These are phyloP conservation scores for Arachis hypogaea DNA, from an alignment of 306 rosid species.

Conservation along the genomic window DNA sequence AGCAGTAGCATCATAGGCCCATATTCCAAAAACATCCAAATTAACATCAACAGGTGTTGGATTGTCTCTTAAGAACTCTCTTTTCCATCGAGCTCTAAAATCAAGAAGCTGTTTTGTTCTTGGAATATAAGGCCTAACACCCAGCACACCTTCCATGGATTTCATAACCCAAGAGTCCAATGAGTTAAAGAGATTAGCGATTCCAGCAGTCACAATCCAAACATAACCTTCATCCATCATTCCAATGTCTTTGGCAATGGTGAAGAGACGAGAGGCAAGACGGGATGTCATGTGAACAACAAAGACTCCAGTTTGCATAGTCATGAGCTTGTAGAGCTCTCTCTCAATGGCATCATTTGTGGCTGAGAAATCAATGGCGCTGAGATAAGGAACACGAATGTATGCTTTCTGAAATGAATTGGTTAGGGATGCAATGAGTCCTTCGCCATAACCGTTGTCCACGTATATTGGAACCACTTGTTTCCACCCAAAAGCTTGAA, in stretches of 20 bases:
- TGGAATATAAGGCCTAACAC: slow-evolving; percentile 51
- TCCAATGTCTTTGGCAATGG: slow-evolving; percentile 52
- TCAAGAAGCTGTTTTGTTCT: slow-evolving; percentile 35
- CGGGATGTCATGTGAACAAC: slow-evolving; percentile 50
- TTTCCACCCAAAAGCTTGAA: slow-evolving; percentile 56
- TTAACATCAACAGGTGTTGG: slow-evolving; percentile 30
- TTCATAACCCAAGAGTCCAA: slow-evolving; percentile 21
- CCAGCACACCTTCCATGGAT: slow-evolving; percentile 65
- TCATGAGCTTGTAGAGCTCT: slow-evolving; percentile 56
- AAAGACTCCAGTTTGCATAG: slow-evolving; percentile 58
- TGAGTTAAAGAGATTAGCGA: slow-evolving; percentile 34
- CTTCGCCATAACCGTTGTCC: slow-evolving; percentile 51
- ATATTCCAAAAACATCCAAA: slow-evolving; percentile 45
- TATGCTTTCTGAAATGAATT: slow-evolving; percentile 44
- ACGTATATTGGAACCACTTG: slow-evolving; percentile 52
- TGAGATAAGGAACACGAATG: slow-evolving; percentile 44
- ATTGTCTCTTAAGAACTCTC: slow-evolving; percentile 42
- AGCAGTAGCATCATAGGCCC: slow-evolving; percentile 69
- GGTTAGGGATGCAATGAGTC: slow-evolving; percentile 50
- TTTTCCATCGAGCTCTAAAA: slow-evolving; percentile 52
- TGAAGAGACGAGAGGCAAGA: slow-evolving; percentile 48
- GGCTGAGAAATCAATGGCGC: slow-evolving; percentile 44
- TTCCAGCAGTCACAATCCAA: slow-evolving; percentile 58
- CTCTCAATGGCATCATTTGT: slow-evolving; percentile 35
- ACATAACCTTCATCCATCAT: slow-evolving; percentile 56